phyloP scores from a whole-genome alignment of 257 asterid species.

The Nicotiana sylvestris region DNA sequence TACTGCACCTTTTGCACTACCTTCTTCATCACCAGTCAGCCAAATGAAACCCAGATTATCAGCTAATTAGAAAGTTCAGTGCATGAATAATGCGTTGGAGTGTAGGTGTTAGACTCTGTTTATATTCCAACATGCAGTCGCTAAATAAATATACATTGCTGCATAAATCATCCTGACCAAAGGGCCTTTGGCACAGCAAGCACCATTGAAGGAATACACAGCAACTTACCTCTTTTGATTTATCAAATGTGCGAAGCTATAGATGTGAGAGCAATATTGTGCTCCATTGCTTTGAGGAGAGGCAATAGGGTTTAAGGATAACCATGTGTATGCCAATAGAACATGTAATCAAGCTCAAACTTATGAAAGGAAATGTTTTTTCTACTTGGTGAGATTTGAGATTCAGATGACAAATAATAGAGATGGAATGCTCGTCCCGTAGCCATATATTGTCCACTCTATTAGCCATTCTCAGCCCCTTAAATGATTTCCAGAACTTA shows the following conservation, averaged over 20 bases:
- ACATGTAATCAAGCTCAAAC: neutral
- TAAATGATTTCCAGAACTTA: neutral
- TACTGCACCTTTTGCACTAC: too few relatives aligned
- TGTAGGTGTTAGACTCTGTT: neutral
- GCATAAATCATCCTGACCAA: neutral
- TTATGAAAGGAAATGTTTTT: neutral
- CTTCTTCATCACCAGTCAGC: neutral
- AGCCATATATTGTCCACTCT: neutral
- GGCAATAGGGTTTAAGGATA: neutral
- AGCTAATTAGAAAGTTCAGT: neutral
- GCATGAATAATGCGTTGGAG: neutral
- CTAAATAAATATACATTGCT: neutral
- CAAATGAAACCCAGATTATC: neutral
- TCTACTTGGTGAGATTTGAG: neutral
- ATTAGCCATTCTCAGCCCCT: neutral
- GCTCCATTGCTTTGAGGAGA: neutral
- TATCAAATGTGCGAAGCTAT: neutral
- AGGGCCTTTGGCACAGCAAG: neutral
- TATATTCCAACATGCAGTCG: neutral
- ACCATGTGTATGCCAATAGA: neutral
- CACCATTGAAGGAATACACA: neutral
- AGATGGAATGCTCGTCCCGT: neutral
- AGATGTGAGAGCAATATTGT: neutral
- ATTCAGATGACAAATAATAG: neutral
- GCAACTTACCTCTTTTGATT: neutral